Conservation (phyloP, 2,329 filamentous ascomycete species). For the Rutstroemia sp. region DNA sequence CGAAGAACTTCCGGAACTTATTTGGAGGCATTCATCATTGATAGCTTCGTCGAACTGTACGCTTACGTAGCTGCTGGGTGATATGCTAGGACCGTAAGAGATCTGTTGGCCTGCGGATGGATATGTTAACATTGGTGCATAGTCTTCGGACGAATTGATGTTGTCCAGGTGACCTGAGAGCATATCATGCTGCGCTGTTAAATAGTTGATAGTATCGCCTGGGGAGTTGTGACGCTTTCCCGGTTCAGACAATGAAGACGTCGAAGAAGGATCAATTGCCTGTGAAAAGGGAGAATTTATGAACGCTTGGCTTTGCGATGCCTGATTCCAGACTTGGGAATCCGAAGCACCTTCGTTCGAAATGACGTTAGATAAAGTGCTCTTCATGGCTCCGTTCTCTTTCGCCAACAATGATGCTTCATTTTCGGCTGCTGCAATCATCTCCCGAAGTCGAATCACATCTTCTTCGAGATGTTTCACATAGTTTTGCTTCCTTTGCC, state of each 20-base stretch:
- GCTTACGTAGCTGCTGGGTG: not conserved
- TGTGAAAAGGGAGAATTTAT: not conserved
- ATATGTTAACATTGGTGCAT: not conserved
- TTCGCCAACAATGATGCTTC: constrained; percentile 14
- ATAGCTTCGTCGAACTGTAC: not conserved
- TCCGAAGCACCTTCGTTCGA: not conserved
- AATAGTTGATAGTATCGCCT: not conserved
- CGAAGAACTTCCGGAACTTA: not conserved
- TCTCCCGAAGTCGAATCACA: constrained; percentile 21
- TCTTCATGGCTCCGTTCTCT: constrained; percentile 22
- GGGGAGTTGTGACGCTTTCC: not conserved
- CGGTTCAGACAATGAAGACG: not conserved
- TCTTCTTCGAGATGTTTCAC: constrained; percentile 27
- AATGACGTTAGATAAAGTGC: not conserved
- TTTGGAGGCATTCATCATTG: not conserved
- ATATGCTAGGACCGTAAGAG: not conserved
- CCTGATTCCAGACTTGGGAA: not conserved
- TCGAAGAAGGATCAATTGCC: not conserved
- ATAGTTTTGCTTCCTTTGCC: constrained; percentile 25
- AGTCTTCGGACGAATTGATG: not conserved
- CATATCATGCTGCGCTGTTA: not conserved
- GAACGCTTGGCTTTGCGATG: not conserved
- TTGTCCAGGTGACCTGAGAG: not conserved
- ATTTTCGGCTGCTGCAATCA: constrained; percentile 19
- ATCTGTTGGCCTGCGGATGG: not conserved